Evolutionary conservation across 495 filamentous ascomycete genomes (phyloP).

Genomic region (Parmelia sp.): DNA sequence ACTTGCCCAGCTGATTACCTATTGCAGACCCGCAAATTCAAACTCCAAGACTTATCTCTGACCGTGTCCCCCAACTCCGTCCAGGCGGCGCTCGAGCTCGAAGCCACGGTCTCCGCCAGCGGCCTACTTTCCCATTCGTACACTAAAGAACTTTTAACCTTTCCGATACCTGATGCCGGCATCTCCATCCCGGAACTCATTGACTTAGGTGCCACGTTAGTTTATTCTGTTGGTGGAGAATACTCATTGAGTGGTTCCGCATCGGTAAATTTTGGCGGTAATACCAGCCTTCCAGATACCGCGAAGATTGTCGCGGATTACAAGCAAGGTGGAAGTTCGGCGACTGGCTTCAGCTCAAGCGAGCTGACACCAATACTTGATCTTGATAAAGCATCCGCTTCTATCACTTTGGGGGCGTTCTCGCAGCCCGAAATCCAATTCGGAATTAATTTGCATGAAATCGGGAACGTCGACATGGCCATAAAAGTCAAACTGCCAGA

Average conservation of each 20-base stretch:
- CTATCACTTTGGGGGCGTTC: conserved; percentile 25
- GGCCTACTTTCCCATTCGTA: conserved; percentile 18
- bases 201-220: conserved; percentile 28
- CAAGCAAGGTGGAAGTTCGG: conserved; percentile 20
- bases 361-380: conserved; percentile 27
- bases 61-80: conserved; percentile 27
- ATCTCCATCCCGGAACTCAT: conserved; percentile 29
- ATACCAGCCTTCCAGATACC: conserved; percentile 28
- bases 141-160: conserved; percentile 23
- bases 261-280: conserved; percentile 31
- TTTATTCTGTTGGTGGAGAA: conserved; percentile 28
- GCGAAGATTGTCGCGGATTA: conserved; percentile 29
- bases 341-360: conserved; percentile 28
- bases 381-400: conserved; percentile 24
- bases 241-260: conserved; percentile 25
- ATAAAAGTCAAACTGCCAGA: conserved; percentile 30
- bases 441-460: conserved; percentile 27
- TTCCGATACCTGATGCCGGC: conserved; percentile 30
- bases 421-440: conserved; percentile 33
- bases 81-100: conserved; percentile 29
- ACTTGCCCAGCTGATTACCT: too few relatives aligned
- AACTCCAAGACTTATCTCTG: conserved; percentile 26
- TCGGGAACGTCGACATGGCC: conserved; percentile 28
- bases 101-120: conserved; percentile 25
- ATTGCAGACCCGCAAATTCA: conserved; percentile 28